Evolutionary conservation across 352 stramenopile genomes (phyloP).

Genomic region (Pythium pyrilobum): DNA sequence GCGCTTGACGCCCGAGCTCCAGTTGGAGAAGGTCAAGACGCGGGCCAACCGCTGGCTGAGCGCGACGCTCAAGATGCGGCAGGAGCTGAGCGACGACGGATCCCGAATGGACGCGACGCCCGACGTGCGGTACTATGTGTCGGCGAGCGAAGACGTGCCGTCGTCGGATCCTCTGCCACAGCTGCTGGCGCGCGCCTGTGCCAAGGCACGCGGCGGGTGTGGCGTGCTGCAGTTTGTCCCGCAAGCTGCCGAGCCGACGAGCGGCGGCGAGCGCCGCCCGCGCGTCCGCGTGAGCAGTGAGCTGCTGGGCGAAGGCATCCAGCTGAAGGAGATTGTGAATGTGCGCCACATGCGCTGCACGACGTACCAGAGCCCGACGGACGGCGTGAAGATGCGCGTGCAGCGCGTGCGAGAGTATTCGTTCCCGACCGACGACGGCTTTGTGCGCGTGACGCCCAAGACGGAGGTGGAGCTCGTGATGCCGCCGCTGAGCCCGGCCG

Average conservation of each 20-base stretch:
- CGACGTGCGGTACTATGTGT: slow-evolving; percentile 76
- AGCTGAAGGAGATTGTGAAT: slow-evolving; percentile 37
- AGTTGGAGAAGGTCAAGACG: slow-evolving; percentile 56
- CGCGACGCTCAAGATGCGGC: slow-evolving; percentile 75
- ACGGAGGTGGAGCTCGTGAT: slow-evolving; percentile 61
- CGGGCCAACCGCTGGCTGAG: slow-evolving; percentile 70
- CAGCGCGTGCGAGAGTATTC: slow-evolving; percentile 44
- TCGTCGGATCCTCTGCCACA: slow-evolving; percentile 35
- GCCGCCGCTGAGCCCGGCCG: slow-evolving; percentile 47
- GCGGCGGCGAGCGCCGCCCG: not conserved
- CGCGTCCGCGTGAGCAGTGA: slow-evolving; percentile 50
- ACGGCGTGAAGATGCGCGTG: slow-evolving; percentile 13
- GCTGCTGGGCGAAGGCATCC: slow-evolving; percentile 39
- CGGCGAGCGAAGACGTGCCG: slow-evolving; percentile 49
- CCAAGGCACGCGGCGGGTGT: slow-evolving; percentile 21
- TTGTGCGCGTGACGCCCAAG: slow-evolving; percentile 48
- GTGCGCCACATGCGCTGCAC: slow-evolving; percentile 47
- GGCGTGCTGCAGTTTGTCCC: slow-evolving; percentile 56
- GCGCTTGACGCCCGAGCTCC: slow-evolving; percentile 41
- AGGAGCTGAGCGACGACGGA: slow-evolving; percentile 60
- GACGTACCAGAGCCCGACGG: slow-evolving; percentile 31
- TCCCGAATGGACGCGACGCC: slow-evolving; percentile 62
- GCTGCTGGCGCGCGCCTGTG: slow-evolving; percentile 17
- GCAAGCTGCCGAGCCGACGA: slow-evolving; percentile 9
- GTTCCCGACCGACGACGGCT: slow-evolving; percentile 45